Base-by-base conservation (phyloP, 2,329 filamentous ascomycete genomes). In the Aureobasidium leucospermi region DNA sequence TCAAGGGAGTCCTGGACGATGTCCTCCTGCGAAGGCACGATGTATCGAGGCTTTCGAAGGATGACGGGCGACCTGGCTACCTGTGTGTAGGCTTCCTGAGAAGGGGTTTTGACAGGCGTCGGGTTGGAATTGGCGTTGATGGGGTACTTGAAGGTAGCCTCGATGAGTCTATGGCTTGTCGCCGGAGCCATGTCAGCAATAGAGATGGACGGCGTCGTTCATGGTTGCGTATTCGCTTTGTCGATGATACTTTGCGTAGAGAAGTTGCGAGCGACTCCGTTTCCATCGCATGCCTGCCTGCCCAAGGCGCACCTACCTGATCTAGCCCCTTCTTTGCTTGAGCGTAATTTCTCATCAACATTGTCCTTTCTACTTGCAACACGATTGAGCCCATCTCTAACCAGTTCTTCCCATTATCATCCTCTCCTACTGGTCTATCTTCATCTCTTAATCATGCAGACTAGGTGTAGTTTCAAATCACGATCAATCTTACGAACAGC, bases 1-100 rank as follows among this genome's bases (percentile, higher is more conserved):
- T 56, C 52, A 8, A 56, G 23, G 36, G 52, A 56, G 16, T 56
- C 52, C n/a, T 38, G 52, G 6, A 56, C 41, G 16, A 46, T 10
- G n/a, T 15, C n/a, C 6, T 23, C 43, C 9, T 52, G 36, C 36
- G 36, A 41, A 16, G 15, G 19, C 15, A 6, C 4, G 13, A 15
- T 13, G 8, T 3, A n/a, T 1, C 5, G 15, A 16, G 11, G 4
- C 5, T 11, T n/a, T 13, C 46, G 41, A 13, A 41, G 38, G 19
- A 29, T 8, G 8, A 31, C n/a, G 13, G 39, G 52, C 7, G 52
- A 56, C 15, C 19, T 38, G 3, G 31, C n/a, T 10, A 56, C 41
- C 9, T 56, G 52, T 1, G 52, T 56, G 9, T 28, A 41, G 9
- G 19, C 32, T 28, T 46, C 19, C 16, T 46, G 52, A 10, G 41